These are phyloP conservation scores for Spongospora subterranea DNA, from an alignment of 208 protist species.

Conservation along the genomic window DNA sequence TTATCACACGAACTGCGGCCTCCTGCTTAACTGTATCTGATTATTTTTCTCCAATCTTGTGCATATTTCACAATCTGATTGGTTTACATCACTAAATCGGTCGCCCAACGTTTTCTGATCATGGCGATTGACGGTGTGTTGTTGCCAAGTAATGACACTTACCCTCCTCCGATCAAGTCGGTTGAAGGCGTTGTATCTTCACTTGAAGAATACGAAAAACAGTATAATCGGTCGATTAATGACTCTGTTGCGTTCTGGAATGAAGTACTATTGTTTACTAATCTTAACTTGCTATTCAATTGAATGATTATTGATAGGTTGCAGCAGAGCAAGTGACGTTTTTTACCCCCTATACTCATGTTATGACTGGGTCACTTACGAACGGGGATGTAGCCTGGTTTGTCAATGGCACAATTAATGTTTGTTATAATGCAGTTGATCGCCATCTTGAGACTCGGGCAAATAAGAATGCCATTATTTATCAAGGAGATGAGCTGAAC, in stretches of 20 bases:
- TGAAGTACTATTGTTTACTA: background rate
- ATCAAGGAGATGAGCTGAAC: conserved; percentile 60
- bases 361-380: background rate
- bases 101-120: no score
- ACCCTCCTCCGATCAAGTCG: no score
- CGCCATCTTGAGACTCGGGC: conserved; percentile 53
- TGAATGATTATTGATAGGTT: background rate
- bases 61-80: no score
- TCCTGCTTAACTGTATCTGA: no score
- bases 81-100: no score
- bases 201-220: background rate
- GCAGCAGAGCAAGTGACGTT: conserved; percentile 15
- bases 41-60: no score
- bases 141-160: no score
- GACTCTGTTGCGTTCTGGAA: conserved; percentile 1
- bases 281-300: background rate
- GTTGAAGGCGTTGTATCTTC: background rate
- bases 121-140: no score
- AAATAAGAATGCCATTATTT: conserved; percentile 60
- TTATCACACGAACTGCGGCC: no score
- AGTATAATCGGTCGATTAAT: background rate
- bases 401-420: conserved; percentile 62
- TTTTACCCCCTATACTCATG: background rate
- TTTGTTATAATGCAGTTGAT: conserved; percentile 67
- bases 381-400: conserved; percentile 55